phyloP scores from a whole-genome alignment of 768 basidiomycete species.

The Leucocoprinus leucothites region DNA sequence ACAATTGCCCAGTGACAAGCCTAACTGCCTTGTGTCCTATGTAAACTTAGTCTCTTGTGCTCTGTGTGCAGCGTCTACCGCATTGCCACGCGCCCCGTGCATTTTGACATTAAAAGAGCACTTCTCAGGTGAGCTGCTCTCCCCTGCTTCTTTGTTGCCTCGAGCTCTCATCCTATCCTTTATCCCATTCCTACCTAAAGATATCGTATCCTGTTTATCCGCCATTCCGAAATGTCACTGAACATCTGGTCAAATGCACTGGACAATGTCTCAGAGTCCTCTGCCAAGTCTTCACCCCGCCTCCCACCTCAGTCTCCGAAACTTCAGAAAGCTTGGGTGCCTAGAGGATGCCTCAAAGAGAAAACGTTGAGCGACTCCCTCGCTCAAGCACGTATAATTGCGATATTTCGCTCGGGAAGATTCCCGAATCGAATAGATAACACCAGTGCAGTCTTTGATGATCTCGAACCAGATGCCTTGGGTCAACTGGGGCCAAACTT shows the following conservation, averaged over 20 bases:
- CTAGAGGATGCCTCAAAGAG: neutral
- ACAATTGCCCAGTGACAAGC: neutral
- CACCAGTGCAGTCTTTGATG: neutral
- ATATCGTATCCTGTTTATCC: neutral
- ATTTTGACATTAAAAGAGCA: neutral
- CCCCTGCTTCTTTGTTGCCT: neutral
- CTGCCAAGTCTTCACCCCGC: neutral
- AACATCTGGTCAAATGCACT: conserved; percentile 9
- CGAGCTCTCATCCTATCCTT: neutral
- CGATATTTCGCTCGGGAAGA: conserved; percentile 8
- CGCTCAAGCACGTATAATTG: conserved; percentile 4
- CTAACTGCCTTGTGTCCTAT: neutral
- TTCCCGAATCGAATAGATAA: conserved; percentile 3
- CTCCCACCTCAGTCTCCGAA: conserved; percentile 5
- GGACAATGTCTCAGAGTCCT: neutral
- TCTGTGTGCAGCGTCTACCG: neutral
- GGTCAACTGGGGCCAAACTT: neutral
- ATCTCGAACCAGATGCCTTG: conserved; percentile 4
- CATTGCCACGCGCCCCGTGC: conserved; percentile 1
- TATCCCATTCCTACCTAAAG: too few relatives aligned
- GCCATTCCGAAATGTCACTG: neutral
- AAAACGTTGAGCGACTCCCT: neutral
- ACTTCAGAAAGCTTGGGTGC: neutral
- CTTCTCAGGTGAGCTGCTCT: neutral
- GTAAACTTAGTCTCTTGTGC: neutral